Percentiles rank a stretch among this genome's conserved stretches.
These are phyloP conservation scores for Primulina eburnea DNA, from an alignment of 257 asterid species.

Conservation along the genomic window DNA sequence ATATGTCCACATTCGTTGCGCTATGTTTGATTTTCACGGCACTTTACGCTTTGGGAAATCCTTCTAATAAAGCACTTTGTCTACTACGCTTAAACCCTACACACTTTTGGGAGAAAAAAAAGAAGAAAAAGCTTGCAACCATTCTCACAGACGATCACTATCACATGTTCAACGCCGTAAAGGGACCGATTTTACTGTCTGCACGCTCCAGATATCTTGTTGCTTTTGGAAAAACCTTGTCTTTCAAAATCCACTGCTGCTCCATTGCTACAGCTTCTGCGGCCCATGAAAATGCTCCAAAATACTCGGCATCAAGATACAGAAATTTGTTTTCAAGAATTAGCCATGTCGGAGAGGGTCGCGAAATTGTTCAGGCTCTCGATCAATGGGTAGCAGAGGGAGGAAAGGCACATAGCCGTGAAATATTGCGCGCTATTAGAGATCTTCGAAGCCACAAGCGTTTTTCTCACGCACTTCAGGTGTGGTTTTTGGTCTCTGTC, in stretches of 20 bases:
- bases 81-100: no score
- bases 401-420: constrained; percentile 35
- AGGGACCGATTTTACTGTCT: constrained; percentile 24
- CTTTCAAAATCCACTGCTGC: constrained; percentile 3
- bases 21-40: no score
- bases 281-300: constrained; percentile 19
- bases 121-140: no score
- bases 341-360: constrained; percentile 38
- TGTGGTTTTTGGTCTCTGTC: constrained; percentile 1
- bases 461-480: constrained; percentile 62
- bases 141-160: not conserved
- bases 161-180: constrained; percentile 30
- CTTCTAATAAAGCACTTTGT: no score
- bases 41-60: no score
- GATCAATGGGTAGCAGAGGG: constrained; percentile 68
- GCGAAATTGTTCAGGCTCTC: constrained; percentile 41
- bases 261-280: constrained; percentile 16
- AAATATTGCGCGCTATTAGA: constrained; percentile 50
- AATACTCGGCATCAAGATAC: constrained; percentile 27
- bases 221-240: constrained; percentile 19
- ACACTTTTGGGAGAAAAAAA: no score
- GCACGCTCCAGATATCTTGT: constrained; percentile 11
- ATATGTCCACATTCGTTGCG: no score
- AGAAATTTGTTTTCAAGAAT: constrained; percentile 58
- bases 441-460: constrained; percentile 59